These are phyloP conservation scores for Boletus rubroflammeus DNA, from an alignment of 768 basidiomycete genomes.

Conservation along the genomic window DNA sequence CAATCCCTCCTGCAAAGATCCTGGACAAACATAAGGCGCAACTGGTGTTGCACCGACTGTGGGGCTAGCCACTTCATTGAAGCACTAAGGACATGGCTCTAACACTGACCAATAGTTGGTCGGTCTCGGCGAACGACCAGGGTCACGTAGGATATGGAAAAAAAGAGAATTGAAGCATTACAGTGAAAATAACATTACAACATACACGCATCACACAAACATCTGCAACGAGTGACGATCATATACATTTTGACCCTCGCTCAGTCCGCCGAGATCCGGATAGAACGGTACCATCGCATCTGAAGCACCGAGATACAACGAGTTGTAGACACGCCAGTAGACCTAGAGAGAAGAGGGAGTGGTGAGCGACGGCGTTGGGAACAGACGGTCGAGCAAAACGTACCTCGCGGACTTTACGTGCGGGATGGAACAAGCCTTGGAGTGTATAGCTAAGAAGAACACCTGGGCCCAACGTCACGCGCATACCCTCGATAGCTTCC, in stretches of 20 bases:
- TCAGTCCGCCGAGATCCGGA: constrained; percentile 85
- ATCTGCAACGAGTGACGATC: constrained; percentile 81
- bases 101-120: too few relatives aligned
- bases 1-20: too few relatives aligned
- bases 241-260: constrained; percentile 87
- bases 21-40: too few relatives aligned
- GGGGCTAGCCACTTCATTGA: too few relatives aligned
- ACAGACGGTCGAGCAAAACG: constrained; percentile 16
- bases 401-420: constrained; percentile 94
- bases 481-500: constrained; percentile 98
- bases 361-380: not conserved
- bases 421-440: constrained; percentile 96
- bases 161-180: not conserved
- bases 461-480: constrained; percentile 92
- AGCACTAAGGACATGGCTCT: too few relatives aligned
- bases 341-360: constrained; percentile 33
- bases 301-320: constrained; percentile 84
- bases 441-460: constrained; percentile 88
- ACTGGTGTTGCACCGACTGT: too few relatives aligned
- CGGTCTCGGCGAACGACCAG: not conserved
- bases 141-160: not conserved
- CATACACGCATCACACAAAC: constrained; percentile 55
- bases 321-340: constrained; percentile 96
- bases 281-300: constrained; percentile 96
- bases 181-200: constrained; percentile 2